Conservation (phyloP, 2,329 filamentous ascomycete species). For the Fusarium guadeloupense region DNA sequence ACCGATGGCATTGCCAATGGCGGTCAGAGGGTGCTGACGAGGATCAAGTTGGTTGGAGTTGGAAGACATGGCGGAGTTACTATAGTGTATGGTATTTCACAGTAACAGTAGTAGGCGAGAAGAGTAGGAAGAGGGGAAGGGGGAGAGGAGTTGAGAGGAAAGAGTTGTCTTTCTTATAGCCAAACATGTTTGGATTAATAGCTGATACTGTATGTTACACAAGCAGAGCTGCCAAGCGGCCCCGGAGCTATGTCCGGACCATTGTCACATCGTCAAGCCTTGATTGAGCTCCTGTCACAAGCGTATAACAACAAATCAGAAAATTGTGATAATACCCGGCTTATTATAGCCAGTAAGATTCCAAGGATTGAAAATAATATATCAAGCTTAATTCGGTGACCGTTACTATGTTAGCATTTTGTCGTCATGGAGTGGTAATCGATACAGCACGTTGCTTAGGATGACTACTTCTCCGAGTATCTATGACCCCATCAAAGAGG, state of each 20-base stretch:
- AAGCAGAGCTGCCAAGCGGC: too few relatives aligned
- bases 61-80: neutral
- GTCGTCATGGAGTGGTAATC: conserved; percentile 6
- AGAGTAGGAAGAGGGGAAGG: neutral
- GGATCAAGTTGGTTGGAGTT: conserved; percentile 15
- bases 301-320: neutral
- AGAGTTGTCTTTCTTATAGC: neutral
- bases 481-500: neutral
- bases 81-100: neutral
- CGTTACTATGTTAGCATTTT: neutral
- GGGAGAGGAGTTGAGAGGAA: neutral
- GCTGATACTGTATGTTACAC: neutral
- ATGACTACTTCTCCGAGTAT: neutral
- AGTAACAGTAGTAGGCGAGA: neutral
- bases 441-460: neutral
- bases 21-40: neutral
- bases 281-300: neutral
- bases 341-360: neutral
- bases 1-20: conserved; percentile 3
- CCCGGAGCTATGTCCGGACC: conserved; percentile 1
- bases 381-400: neutral
- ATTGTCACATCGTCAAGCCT: neutral
- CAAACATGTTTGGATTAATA: neutral
- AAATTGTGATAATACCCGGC: neutral
- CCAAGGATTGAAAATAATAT: neutral